A percentile compares a stretch with the other conserved stretches of the same genome.
Evolutionary conservation across 192 early-diverging fungal genomes (phyloP).

Genomic region (Coemansia sp.): DNA sequence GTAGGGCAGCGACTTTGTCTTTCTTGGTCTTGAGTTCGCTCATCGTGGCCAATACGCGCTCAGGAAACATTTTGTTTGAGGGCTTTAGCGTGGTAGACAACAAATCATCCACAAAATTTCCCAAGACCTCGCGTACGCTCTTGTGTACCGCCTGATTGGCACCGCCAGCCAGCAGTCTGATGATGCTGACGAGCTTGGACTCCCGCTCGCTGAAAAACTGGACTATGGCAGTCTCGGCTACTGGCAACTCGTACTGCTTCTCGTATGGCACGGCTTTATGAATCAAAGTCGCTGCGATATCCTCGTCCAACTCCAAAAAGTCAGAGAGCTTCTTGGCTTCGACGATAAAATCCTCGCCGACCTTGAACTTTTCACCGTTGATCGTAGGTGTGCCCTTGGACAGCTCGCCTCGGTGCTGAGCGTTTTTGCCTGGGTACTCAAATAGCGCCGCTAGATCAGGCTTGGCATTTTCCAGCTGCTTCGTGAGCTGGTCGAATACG

Average conservation of each 20-base stretch:
- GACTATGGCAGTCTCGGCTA: constrained; percentile 66
- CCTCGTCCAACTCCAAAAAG: constrained; percentile 78
- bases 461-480: constrained; percentile 42
- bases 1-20: constrained; percentile 47
- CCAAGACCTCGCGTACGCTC: constrained; percentile 52
- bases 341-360: constrained; percentile 70
- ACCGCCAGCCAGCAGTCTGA: constrained; percentile 56
- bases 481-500: constrained; percentile 37
- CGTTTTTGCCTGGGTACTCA: constrained; percentile 44
- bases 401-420: constrained; percentile 45
- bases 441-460: constrained; percentile 45
- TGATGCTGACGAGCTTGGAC: constrained; percentile 60
- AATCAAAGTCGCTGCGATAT: constrained; percentile 68
- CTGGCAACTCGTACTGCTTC: constrained; percentile 61
- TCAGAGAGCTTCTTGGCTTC: constrained; percentile 74
- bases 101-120: constrained; percentile 34
- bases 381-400: constrained; percentile 58
- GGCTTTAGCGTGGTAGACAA: constrained; percentile 37
- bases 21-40: constrained; percentile 55
- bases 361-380: constrained; percentile 60
- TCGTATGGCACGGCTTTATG: constrained; percentile 57
- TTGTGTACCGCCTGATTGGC: constrained; percentile 48
- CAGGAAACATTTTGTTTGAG: constrained; percentile 48
- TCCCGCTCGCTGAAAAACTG: constrained; percentile 70
- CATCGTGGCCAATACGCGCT: constrained; percentile 58